These are phyloP conservation scores for Paraphoma sp. DNA, from an alignment of 2,329 filamentous ascomycete genomes.

Conservation along the genomic window DNA sequence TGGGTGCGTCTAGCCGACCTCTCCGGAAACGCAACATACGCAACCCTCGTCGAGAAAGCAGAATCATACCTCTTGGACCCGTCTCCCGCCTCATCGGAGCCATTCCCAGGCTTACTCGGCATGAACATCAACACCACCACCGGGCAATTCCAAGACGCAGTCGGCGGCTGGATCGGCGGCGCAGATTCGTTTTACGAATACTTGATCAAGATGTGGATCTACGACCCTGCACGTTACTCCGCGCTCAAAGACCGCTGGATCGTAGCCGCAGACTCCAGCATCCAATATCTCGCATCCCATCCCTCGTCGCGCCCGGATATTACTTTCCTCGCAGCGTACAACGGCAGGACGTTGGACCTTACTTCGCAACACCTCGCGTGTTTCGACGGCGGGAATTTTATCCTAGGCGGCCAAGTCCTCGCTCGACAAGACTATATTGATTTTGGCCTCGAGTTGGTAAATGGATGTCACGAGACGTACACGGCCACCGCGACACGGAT, in stretches of 20 bases:
- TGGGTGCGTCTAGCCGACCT: constrained; percentile 83
- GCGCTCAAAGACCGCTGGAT: constrained; percentile 77
- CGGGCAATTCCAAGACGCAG: constrained; percentile 71
- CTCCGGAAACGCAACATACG: constrained; percentile 72
- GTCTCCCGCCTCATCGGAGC: constrained; percentile 66
- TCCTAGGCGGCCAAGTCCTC: constrained; percentile 78
- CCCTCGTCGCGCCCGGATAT: constrained; percentile 71
- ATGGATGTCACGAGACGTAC: constrained; percentile 79
- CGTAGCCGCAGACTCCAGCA: constrained; percentile 75
- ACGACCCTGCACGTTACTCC: constrained; percentile 70
- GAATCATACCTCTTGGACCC: constrained; percentile 75
- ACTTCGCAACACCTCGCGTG: constrained; percentile 68
- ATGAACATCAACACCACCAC: constrained; percentile 67
- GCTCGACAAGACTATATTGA: constrained; percentile 70
- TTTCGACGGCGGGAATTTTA: constrained; percentile 82
- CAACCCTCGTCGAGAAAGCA: constrained; percentile 68
- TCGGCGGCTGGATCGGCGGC: constrained; percentile 78
- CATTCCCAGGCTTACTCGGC: constrained; percentile 79
- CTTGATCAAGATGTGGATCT: constrained; percentile 88
- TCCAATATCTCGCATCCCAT: constrained; percentile 72
- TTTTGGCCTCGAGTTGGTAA: constrained; percentile 75
- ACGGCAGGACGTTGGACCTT: constrained; percentile 51
- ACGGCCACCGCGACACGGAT: constrained; percentile 71
- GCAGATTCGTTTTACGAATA: constrained; percentile 88
- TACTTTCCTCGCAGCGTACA: constrained; percentile 71